These are phyloP conservation scores for Paragyromitra xinjiangensis DNA, from an alignment of 495 filamentous ascomycete genomes.

Conservation along the genomic window DNA sequence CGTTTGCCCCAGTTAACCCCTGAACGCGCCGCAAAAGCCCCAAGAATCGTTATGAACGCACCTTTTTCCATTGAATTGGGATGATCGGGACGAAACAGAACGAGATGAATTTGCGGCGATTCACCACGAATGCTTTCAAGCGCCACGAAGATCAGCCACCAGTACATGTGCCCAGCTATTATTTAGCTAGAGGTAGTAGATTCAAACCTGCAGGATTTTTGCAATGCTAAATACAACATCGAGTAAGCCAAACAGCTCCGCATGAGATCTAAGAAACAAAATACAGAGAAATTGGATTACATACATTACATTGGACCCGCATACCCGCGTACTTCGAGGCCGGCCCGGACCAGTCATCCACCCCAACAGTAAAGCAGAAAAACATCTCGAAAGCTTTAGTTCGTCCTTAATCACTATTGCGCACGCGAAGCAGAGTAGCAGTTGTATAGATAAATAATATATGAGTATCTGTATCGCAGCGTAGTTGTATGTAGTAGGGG, in stretches of 20 bases:
- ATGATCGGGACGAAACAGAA: slow-evolving; percentile 57
- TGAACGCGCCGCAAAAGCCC: not conserved
- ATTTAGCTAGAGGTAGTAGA: not conserved
- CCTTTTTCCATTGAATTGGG: slow-evolving; percentile 50
- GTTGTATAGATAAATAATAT: not conserved
- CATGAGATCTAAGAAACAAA: not conserved
- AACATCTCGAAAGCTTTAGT: slow-evolving; percentile 41
- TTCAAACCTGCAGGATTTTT: slow-evolving; percentile 34
- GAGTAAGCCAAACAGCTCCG: slow-evolving; percentile 26
- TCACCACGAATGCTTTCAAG: slow-evolving; percentile 39
- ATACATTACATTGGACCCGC: slow-evolving; percentile 41
- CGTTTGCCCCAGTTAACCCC: not conserved
- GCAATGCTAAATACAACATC: slow-evolving; percentile 24
- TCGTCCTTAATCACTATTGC: not conserved
- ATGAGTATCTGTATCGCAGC: not conserved
- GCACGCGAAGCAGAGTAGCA: not conserved
- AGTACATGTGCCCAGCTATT: not conserved
- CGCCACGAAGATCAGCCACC: slow-evolving; percentile 16
- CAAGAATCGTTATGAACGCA: not conserved
- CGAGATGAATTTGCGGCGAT: slow-evolving; percentile 53
- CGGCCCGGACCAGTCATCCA: slow-evolving; percentile 41
- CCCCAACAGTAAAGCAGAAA: slow-evolving; percentile 48
- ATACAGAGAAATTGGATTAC: not conserved
- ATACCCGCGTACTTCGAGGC: slow-evolving; percentile 46
- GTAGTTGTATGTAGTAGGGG: not conserved